These are phyloP conservation scores for Leccinum pallidistipes DNA, from an alignment of 1,284 basidiomycete genomes.

Conservation along the genomic window DNA sequence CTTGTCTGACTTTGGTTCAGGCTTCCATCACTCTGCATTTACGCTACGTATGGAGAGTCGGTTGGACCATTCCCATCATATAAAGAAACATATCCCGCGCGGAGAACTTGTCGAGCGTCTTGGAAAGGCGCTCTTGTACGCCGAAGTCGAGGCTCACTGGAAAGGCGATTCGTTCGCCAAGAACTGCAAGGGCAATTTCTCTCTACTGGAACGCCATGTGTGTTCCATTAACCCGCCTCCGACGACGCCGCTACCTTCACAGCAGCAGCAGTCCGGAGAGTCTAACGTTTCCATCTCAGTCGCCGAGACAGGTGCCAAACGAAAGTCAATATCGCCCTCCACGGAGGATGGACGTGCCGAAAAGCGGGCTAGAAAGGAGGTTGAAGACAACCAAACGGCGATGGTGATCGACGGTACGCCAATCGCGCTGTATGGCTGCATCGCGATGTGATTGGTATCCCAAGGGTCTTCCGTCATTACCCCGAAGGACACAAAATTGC, in stretches of 20 bases:
- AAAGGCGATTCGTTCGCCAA: conserved; percentile 55
- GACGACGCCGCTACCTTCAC: conserved; percentile 25
- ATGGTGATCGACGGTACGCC: conserved; percentile 39
- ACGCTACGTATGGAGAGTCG: conserved; percentile 68
- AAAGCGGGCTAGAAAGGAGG: conserved; percentile 50
- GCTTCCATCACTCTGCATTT: conserved; percentile 79
- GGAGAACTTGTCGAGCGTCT: conserved; percentile 81
- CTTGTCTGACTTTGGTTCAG: conserved; percentile 31
- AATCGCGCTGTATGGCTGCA: neutral
- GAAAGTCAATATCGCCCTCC: conserved; percentile 49
- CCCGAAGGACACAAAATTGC: conserved; percentile 24
- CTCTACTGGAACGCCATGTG: conserved; percentile 66
- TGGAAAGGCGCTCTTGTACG: conserved; percentile 77
- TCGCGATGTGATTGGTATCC: conserved; percentile 1
- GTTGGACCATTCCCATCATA: conserved; percentile 64
- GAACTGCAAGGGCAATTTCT: conserved; percentile 67
- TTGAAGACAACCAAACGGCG: conserved; percentile 33
- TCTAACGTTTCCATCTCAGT: conserved; percentile 5
- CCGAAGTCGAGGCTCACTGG: conserved; percentile 85
- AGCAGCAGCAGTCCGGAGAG: conserved; percentile 19
- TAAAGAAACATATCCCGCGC: conserved; percentile 72
- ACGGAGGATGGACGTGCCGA: conserved; percentile 46
- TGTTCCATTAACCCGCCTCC: conserved; percentile 52
- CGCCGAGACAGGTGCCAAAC: conserved; percentile 37
- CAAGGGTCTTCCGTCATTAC: conserved; percentile 17